phyloP scores from a whole-genome alignment of 768 basidiomycete species.

The Pleurotus ostreatus region DNA sequence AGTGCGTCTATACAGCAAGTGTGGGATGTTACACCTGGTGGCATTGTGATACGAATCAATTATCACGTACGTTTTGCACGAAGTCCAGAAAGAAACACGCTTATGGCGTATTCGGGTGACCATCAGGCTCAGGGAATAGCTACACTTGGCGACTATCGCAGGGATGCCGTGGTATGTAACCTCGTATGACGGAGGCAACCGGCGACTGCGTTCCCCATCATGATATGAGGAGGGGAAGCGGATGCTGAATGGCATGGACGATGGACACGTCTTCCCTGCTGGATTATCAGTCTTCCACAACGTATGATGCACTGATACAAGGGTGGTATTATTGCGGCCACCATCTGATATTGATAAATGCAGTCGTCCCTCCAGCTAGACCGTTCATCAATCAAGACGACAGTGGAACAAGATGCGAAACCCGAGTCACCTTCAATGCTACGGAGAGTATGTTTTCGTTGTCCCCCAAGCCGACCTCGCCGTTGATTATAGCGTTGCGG shows the following conservation, averaged over 20 bases:
- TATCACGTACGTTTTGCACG: conserved; percentile 6
- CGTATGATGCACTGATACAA: conserved; percentile 24
- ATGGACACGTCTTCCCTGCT: conserved; percentile 26
- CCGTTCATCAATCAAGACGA: neutral
- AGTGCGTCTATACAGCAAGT: conserved; percentile 31
- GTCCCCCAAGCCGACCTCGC: conserved; percentile 30
- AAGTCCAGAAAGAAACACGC: conserved; percentile 7
- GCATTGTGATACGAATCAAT: neutral
- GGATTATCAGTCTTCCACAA: conserved; percentile 26
- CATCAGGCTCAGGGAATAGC: conserved; percentile 5
- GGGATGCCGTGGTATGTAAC: conserved; percentile 25
- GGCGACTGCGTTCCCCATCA: conserved; percentile 22
- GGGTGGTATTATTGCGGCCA: conserved; percentile 22
- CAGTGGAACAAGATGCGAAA: neutral
- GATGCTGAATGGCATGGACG: conserved; percentile 32
- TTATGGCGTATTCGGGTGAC: conserved; percentile 7
- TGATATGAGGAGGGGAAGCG: conserved; percentile 30
- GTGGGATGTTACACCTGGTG: neutral
- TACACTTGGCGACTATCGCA: conserved; percentile 6
- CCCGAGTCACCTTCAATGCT: conserved; percentile 29
- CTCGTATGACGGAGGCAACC: conserved; percentile 37
- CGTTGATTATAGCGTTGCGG: conserved; percentile 27
- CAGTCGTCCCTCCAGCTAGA: conserved; percentile 32
- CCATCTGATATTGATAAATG: conserved; percentile 30
- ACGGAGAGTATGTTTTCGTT: conserved; percentile 28